phyloP scores from a whole-genome alignment of 495 filamentous ascomycete genomes.

The Pyrenula aspistea region DNA sequence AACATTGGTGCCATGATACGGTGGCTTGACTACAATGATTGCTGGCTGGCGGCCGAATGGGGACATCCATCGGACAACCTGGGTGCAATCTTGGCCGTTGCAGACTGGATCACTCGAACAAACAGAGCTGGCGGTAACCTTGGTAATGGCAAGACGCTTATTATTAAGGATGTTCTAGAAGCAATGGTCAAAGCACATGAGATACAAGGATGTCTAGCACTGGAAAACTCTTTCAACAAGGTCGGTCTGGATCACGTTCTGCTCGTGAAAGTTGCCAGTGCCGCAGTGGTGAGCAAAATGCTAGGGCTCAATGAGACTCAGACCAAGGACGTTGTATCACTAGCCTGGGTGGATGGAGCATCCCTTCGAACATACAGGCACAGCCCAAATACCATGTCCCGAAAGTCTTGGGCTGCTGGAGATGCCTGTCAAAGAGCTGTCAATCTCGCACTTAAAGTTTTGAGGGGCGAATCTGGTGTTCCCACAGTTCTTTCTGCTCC shows the following conservation, averaged over 20 bases:
- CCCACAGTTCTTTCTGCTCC: conserved; percentile 88
- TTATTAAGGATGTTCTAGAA: conserved; percentile 81
- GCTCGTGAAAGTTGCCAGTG: conserved; percentile 91
- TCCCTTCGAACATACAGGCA: conserved; percentile 93
- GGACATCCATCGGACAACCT: conserved; percentile 96
- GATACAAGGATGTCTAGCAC: conserved; percentile 91
- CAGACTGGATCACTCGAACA: conserved; percentile 94
- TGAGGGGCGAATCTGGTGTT: conserved; percentile 80
- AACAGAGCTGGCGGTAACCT: conserved; percentile 85
- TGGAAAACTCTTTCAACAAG: conserved; percentile 98
- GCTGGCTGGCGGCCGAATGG: conserved; percentile 98
- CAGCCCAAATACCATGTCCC: conserved; percentile 96
- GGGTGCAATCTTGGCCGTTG: conserved; percentile 87
- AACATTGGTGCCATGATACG: conserved; percentile 98
- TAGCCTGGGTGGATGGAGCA: conserved; percentile 96
- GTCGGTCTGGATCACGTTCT: conserved; percentile 97
- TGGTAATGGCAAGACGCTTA: conserved; percentile 75
- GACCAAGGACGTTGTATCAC: conserved; percentile 89
- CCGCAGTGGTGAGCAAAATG: conserved; percentile 90
- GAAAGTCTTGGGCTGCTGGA: conserved; percentile 97
- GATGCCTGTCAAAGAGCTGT: conserved; percentile 96
- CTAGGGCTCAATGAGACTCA: conserved; percentile 79
- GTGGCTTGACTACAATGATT: conserved; percentile 99
- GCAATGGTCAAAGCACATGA: conserved; percentile 99
- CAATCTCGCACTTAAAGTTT: conserved; percentile 86